These are phyloP conservation scores for Schizothecium vesticola DNA, from an alignment of 495 filamentous ascomycete genomes.

Conservation along the genomic window DNA sequence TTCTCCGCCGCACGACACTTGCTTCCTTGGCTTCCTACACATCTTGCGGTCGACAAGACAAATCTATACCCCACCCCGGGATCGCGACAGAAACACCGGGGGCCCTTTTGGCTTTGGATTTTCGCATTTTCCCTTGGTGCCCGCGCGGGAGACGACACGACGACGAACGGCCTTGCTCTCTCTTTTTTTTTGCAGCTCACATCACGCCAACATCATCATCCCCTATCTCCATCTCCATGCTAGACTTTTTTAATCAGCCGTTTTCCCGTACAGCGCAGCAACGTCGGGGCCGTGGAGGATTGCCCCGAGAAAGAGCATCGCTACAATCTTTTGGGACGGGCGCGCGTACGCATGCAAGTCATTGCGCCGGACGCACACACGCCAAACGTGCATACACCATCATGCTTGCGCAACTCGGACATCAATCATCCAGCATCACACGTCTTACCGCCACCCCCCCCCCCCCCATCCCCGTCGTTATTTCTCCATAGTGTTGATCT, in stretches of 20 bases:
- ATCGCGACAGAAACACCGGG: not conserved
- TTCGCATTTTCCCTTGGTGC: not conserved
- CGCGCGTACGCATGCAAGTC: no score
- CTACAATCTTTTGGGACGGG: not conserved
- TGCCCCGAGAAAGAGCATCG: not conserved
- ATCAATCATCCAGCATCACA: not conserved
- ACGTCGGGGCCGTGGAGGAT: not conserved
- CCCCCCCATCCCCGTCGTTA: not conserved
- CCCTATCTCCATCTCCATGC: not conserved
- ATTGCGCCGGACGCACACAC: not conserved
- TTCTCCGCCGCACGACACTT: not conserved
- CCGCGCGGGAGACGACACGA: not conserved
- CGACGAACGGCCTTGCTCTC: not conserved
- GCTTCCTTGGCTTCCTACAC: not conserved
- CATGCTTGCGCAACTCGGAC: not conserved
- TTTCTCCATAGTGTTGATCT: not conserved
- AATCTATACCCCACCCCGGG: not conserved
- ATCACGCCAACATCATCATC: not conserved
- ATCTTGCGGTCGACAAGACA: not conserved
- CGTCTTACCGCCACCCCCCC: not conserved
- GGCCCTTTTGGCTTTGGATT: conserved; percentile 5
- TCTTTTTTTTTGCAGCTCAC: not conserved
- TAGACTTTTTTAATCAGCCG: not conserved
- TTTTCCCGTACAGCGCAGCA: not conserved
- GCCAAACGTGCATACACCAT: not conserved